Percentiles rank a stretch among this genome's conserved stretches.
These are phyloP conservation scores for Actinomortierella wolfii DNA, from an alignment of 371 early-diverging fungal species.

Conservation along the genomic window DNA sequence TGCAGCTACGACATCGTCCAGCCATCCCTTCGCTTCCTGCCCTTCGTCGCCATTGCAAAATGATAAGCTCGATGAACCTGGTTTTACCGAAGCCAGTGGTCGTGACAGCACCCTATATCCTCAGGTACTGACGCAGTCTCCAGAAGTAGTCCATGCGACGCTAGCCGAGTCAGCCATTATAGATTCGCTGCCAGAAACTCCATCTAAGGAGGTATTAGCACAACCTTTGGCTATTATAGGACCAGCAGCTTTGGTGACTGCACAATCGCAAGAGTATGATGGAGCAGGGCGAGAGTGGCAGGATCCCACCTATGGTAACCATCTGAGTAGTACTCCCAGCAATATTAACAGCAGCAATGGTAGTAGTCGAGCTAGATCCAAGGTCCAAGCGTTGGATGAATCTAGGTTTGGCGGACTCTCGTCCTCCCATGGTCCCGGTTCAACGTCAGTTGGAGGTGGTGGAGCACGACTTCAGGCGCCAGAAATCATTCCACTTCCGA, in stretches of 20 bases:
- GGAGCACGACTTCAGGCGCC: slow-evolving; percentile 14
- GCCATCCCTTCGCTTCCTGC: no score
- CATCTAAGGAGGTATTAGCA: slow-evolving; percentile 8
- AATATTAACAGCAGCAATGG: neutral
- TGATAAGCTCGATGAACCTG: no score
- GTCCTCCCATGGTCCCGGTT: neutral
- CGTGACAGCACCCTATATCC: no score
- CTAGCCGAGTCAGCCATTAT: neutral
- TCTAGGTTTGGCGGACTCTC: neutral
- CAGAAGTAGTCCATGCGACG: no score
- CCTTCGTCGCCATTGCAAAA: no score
- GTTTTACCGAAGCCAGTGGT: no score
- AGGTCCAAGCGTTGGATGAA: neutral
- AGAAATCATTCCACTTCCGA: slow-evolving; percentile 19
- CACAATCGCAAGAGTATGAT: no score
- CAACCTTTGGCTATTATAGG: no score
- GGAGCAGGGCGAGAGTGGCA: no score
- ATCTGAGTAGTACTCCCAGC: neutral
- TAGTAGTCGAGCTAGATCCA: neutral
- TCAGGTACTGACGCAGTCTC: no score
- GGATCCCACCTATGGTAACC: no score
- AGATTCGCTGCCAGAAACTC: neutral
- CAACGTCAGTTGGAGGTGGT: slow-evolving; percentile 5
- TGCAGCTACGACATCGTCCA: no score
- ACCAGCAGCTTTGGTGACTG: neutral